Evolutionary conservation across 352 stramenopile species (phyloP).

Genomic region (Phytophthora tubulina): DNA sequence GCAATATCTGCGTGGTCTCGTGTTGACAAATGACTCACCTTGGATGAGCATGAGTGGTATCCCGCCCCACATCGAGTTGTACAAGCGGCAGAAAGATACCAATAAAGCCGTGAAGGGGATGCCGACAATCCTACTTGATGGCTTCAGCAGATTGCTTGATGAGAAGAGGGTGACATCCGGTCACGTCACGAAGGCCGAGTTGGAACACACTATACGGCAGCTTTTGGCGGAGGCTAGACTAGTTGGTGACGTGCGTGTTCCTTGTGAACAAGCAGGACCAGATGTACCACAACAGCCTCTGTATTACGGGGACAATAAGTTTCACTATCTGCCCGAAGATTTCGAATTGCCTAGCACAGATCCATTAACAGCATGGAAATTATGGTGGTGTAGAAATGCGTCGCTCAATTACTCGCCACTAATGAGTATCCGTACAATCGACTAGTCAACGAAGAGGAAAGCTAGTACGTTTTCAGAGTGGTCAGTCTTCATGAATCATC

Average conservation of each 20-base stretch:
- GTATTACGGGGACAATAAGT: constrained; percentile 4
- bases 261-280: not conserved
- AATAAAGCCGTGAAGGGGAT: not conserved
- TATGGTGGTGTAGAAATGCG: constrained; percentile 15
- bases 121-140: not conserved
- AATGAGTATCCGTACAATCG: not conserved
- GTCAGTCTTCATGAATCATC: not conserved
- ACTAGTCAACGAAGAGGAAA: not conserved
- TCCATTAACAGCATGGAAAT: constrained; percentile 4
- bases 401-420: constrained; percentile 1
- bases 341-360: constrained; percentile 16
- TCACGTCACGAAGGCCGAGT: not conserved
- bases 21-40: not conserved
- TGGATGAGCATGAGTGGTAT: not conserved
- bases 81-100: not conserved
- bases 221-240: not conserved
- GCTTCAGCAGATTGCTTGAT: constrained; percentile 4
- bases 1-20: no score
- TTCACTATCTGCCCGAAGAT: constrained; percentile 3
- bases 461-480: not conserved
- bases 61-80: not conserved
- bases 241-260: not conserved
- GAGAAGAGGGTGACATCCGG: not conserved
- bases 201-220: not conserved
- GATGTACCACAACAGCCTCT: not conserved